Evolutionary conservation across 139 green algal species (phyloP).

Genomic region (Tetradesmus lagerheimii): DNA sequence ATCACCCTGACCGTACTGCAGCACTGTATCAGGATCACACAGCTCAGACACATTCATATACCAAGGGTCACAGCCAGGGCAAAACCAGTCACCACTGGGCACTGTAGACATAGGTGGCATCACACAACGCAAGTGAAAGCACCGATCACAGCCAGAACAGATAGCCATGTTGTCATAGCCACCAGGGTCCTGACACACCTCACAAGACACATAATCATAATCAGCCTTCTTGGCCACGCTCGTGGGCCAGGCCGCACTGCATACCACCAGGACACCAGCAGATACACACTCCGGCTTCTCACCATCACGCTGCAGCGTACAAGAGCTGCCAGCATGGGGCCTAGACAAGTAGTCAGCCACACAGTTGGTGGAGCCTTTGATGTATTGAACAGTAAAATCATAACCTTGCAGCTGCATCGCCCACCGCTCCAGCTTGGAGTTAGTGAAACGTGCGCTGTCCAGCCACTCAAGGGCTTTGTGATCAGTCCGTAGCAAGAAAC

Average conservation of each 20-base stretch:
- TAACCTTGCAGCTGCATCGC: conserved; percentile 47
- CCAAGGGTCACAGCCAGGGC: conserved; percentile 34
- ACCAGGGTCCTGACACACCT: not conserved
- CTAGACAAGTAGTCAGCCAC: conserved; percentile 45
- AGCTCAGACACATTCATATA: conserved; percentile 39
- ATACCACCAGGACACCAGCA: not conserved
- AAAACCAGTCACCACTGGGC: conserved; percentile 45
- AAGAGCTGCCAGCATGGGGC: not conserved
- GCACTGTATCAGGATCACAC: conserved; percentile 7
- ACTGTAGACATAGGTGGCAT: no score
- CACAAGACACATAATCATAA: no score
- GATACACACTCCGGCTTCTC: not conserved
- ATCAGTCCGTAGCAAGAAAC: conserved; percentile 41
- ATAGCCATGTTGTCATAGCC: conserved; percentile 30
- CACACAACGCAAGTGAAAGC: conserved; percentile 36
- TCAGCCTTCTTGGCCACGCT: not conserved
- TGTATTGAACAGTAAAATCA: conserved; percentile 45
- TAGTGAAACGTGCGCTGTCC: conserved; percentile 40
- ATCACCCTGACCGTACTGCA: not conserved
- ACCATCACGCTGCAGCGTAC: not conserved
- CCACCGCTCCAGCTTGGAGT: conserved; percentile 48
- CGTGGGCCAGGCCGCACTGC: not conserved
- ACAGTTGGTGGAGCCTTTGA: conserved; percentile 33
- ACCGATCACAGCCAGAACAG: conserved; percentile 21
- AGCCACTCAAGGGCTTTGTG: conserved; percentile 47